phyloP scores from a whole-genome alignment of 352 stramenopile genomes.

The Aphanomyces invadans region DNA sequence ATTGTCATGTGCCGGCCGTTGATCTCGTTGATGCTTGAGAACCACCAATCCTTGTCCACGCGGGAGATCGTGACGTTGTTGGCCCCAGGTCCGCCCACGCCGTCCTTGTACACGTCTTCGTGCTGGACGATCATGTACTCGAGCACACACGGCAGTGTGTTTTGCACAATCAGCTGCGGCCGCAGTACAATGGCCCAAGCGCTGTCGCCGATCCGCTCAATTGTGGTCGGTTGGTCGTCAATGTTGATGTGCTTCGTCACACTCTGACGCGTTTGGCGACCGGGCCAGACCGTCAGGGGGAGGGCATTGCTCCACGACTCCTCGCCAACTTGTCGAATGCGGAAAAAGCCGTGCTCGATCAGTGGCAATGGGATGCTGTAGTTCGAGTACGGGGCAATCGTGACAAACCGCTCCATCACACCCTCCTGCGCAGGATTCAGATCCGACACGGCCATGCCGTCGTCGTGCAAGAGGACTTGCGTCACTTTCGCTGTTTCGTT shows the following conservation, averaged over 20 bases:
- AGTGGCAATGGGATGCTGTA: slow-evolving; percentile 71
- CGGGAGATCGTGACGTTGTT: background rate
- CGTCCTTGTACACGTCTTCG: slow-evolving; percentile 52
- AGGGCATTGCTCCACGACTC: slow-evolving; percentile 79
- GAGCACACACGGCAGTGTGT: slow-evolving; percentile 70
- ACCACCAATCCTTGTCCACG: slow-evolving; percentile 24
- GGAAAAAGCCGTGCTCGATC: slow-evolving; percentile 57
- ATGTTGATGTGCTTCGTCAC: slow-evolving; percentile 53
- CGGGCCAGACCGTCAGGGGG: slow-evolving; percentile 49
- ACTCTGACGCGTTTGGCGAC: slow-evolving; percentile 38
- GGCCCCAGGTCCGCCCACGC: too few relatives aligned
- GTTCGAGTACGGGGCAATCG: slow-evolving; percentile 40
- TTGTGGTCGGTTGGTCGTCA: slow-evolving; percentile 76
- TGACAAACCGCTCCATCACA: slow-evolving; percentile 42
- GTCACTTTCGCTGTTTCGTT: slow-evolving; percentile 75
- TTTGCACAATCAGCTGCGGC: slow-evolving; percentile 71
- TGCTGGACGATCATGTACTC: slow-evolving; percentile 80
- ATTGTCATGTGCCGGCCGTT: slow-evolving; percentile 66
- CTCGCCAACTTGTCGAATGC: slow-evolving; percentile 78
- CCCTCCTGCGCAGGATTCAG: slow-evolving; percentile 53
- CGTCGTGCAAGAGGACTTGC: slow-evolving; percentile 61
- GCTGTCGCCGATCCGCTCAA: slow-evolving; percentile 61
- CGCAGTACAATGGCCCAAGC: slow-evolving; percentile 75
- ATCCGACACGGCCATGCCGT: slow-evolving; percentile 34
- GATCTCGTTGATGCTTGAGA: slow-evolving; percentile 64